Percentiles rank a stretch among this genome's conserved stretches.
phyloP scores from a whole-genome alignment of 192 early-diverging fungal genomes.

The Bifiguratus adelaidae region DNA sequence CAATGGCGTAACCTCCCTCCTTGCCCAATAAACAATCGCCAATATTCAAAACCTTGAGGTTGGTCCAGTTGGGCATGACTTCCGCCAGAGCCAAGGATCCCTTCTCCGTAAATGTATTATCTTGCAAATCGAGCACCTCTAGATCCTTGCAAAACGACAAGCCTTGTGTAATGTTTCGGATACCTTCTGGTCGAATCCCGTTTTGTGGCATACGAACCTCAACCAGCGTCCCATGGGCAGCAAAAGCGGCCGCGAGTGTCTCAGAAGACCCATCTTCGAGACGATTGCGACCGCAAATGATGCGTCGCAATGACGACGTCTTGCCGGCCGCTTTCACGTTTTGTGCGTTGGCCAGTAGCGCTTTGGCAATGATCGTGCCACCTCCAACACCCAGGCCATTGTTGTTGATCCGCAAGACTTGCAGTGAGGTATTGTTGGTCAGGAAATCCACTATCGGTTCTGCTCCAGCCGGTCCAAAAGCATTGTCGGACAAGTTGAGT shows the following conservation, averaged over 20 bases:
- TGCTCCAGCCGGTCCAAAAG: constrained; percentile 95
- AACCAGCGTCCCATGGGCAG: constrained; percentile 59
- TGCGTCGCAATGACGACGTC: constrained; percentile 57
- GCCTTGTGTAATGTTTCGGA: constrained; percentile 57
- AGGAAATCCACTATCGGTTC: constrained; percentile 79
- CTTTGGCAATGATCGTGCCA: constrained; percentile 75
- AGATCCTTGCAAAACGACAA: constrained; percentile 57
- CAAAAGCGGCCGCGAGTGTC: constrained; percentile 73
- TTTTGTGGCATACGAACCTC: constrained; percentile 94
- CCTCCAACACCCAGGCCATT: constrained; percentile 92
- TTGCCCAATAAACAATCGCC: constrained; percentile 83
- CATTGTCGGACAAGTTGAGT: constrained; percentile 86
- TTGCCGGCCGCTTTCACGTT: constrained; percentile 53
- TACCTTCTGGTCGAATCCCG: constrained; percentile 93
- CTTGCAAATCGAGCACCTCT: constrained; percentile 81
- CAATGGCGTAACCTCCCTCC: constrained; percentile 55
- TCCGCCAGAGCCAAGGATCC: constrained; percentile 73
- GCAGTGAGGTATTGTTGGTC: constrained; percentile 67
- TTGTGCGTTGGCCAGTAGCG: constrained; percentile 66
- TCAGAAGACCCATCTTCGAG: constrained; percentile 76
- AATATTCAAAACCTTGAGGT: constrained; percentile 70
- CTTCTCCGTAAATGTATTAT: constrained; percentile 87
- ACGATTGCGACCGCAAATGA: constrained; percentile 90
- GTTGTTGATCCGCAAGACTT: constrained; percentile 90
- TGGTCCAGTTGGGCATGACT: constrained; percentile 68